Base-by-base conservation (phyloP, 768 basidiomycete species). In the Boletus rubroflammeus region DNA sequence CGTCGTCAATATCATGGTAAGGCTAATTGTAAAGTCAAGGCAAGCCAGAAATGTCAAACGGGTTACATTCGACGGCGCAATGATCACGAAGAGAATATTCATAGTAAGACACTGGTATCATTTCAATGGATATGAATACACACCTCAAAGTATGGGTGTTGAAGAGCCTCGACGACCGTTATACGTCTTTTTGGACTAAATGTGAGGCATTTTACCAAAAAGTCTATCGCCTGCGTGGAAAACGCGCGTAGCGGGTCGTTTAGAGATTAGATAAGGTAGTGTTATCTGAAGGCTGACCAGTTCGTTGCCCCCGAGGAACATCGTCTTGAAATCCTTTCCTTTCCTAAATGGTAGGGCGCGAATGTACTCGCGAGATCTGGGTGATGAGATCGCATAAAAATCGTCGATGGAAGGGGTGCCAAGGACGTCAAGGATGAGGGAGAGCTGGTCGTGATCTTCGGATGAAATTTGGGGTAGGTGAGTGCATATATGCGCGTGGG, bases 361-460 rank as follows among this genome's bases (percentile, higher is more conserved):
- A 53, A 95, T 87, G 63, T 93, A 94, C 66, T 94, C 93, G 49
- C 93, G 80, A 49, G 89, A 85, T 42, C 88, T 71, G 8, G 80
- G 75, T 4, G 90, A 88, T 19, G 85, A 90, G 65, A 96, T 96
- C 6, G 91, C 92, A 60, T 96, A 92, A 69, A 97, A 96, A 65
- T 97, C 94, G 63, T 97, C 95, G 65, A 97, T 84, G 9, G 87
- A 84, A 17, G 88, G 86, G 3, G 90, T 91, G 1, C 95, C 95
- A 35, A 98, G 83, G n/a, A 95, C 88, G 63, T 96, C 93, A 53
- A 97, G 83, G 61, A 98, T 97, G 51, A 96, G 80, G 7, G 86
- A 87, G 8, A 98, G 79, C 65, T 98, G 96, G 70, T 97, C 88
- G 69, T 96, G 94, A 74, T 98, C 91, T 89, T 68, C 51, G 15